Base-by-base conservation (phyloP, 2,329 filamentous ascomycete species). In the Fusarium proliferatum region DNA sequence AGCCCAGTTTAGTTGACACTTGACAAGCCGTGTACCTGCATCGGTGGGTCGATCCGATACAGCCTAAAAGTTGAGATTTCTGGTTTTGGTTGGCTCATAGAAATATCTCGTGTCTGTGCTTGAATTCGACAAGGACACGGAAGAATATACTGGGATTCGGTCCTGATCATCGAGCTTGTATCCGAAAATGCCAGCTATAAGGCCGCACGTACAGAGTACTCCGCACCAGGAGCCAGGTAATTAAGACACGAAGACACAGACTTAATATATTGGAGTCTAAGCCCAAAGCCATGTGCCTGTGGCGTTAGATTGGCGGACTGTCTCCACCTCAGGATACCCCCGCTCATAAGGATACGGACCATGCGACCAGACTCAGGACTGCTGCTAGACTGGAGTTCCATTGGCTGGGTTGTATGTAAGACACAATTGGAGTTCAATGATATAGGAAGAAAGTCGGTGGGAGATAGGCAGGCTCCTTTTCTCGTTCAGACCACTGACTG, bases 11-110 rank as follows among this genome's bases (percentile, higher is more conserved):
- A 69, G 66, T 64, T 39, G 65, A 51, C 60, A 62, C 61, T 62
- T 62, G 52, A 71, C 58, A 57, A 71, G 45, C 56, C 69, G 42
- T 51, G 72, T 74, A 74, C 72, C 72, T 74, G 72, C 72, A 74
- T 74, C 63, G 63, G 64, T 74, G 68, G 72, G 71, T 53, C 64
- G 38, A 59, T 61, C 52, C 58, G 36, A 51, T 43, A 53, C 38
- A 72, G 68, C 67, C 58, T 71, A 71, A 71, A 33, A 46, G 39
- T 23, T 48, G 67, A 17, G 53, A 63, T 39, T 19, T 55, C 17
- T 19, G 17, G 46, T 63, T 38, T 49, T 53, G 23, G 42, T 49
- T 28, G 51, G 51, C 34, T n/a, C 34, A n/a, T 28, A 51, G 56
- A 26, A 48, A 28, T 51, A 58, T 28, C 21, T 16, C 23, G 9